Base-by-base conservation (phyloP, 2,329 filamentous ascomycete genomes). In the Davidsoniella eucalypti region DNA sequence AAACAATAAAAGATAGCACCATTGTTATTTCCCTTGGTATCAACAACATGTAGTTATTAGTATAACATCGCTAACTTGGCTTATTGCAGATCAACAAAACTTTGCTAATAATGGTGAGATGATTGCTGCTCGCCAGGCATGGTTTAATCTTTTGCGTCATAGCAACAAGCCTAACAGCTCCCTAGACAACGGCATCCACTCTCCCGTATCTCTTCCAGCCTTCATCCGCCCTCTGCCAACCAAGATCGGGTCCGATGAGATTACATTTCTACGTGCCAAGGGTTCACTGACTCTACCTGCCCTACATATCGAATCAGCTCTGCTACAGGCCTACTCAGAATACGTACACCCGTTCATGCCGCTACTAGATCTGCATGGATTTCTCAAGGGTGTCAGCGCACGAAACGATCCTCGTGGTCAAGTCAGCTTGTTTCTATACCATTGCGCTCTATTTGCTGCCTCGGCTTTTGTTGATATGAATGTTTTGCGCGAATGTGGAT, bases 261-360 rank as follows among this genome's bases (percentile, higher is more conserved):
- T 94, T 54, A 74, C 80, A 51, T 94, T 92, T 63, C 72, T 95
- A 51, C 75, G 81, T 54, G 76, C 80, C 61, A 95, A 94, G 69
- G 87, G 87, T 4, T 87, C 87, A 1, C 68, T 95, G 56, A 79
- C 79, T 1, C 75, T 95, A 39, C 90, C 90, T 2, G 71, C 75
- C 39, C 64, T 72, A 3, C 66, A 68, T 4, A 69, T 95, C 36
- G 84, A 90, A 59, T 86, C 84, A 61, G 87, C 87, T 53, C 72
- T 95, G 41, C 69, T 96, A 14, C 80, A 81, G 57, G 80, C 80
- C 38, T 95, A 92, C 58, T 73, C 90, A 54, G 84, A 94, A 66
- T 94, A 83, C 62, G 87, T 95, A 6, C 84, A 95, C 62, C 87
- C 88, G 1, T 95, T 86, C 63, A 94, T 95, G 86, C 90, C 90